These are phyloP conservation scores for Linum trigynum DNA, from an alignment of 345 rosid genomes.

Conservation along the genomic window DNA sequence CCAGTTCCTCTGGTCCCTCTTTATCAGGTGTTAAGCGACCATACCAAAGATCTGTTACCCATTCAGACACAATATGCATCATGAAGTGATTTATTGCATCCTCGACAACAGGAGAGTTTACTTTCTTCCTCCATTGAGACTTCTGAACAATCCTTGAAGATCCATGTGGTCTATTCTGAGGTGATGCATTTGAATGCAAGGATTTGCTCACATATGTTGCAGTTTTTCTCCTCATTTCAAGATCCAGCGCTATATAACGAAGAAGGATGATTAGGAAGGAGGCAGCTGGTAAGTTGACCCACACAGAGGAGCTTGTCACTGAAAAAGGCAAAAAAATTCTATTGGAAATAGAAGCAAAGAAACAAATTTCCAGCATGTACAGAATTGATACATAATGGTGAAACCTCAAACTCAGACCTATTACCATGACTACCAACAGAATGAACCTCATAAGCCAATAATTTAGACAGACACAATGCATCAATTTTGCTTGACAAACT, in stretches of 20 bases:
- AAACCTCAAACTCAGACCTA: neutral
- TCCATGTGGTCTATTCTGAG: conserved; percentile 33
- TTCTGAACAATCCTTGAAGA: conserved; percentile 35
- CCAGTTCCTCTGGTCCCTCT: conserved; percentile 87
- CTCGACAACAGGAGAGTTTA: conserved; percentile 83
- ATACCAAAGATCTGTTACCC: conserved; percentile 94
- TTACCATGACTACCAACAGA: neutral
- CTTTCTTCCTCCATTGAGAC: conserved; percentile 80
- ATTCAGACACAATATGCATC: conserved; percentile 78
- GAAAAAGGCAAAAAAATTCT: conserved; percentile 20
- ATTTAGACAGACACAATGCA: neutral
- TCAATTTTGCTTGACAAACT: neutral
- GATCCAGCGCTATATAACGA: conserved; percentile 74
- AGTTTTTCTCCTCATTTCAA: conserved; percentile 71
- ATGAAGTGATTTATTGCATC: conserved; percentile 78
- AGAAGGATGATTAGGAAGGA: conserved; percentile 65
- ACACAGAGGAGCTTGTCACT: conserved; percentile 98
- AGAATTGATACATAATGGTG: neutral
- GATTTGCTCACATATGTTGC: conserved; percentile 52
- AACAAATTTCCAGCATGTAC: neutral
- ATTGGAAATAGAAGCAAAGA: conserved; percentile 13
- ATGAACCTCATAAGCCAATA: neutral
- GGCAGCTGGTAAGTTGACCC: conserved; percentile 91
- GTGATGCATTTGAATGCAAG: conserved; percentile 20
- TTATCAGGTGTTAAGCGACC: conserved; percentile 76